These are phyloP conservation scores for Parmelia sp. DNA, from an alignment of 495 filamentous ascomycete species.

Conservation along the genomic window DNA sequence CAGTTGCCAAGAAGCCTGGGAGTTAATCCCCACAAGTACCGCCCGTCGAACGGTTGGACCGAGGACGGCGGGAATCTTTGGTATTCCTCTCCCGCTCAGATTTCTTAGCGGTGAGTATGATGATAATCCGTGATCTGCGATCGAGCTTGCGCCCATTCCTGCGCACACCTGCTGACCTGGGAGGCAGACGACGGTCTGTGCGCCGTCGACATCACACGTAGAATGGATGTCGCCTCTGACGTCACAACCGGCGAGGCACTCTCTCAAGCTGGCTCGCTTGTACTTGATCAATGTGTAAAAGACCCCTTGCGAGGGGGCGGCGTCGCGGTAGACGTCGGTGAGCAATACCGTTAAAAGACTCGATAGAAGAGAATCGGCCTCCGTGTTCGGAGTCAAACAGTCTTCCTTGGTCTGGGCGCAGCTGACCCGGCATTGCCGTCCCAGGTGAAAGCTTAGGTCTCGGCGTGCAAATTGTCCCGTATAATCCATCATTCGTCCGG, in stretches of 20 bases:
- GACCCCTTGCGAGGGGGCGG: neutral
- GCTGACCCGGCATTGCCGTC: neutral
- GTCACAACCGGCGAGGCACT: neutral
- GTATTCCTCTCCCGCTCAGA: conserved; percentile 1
- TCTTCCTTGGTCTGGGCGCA: neutral
- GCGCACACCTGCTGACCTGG: neutral
- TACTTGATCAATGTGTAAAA: neutral
- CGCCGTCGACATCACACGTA: neutral
- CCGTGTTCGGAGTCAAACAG: neutral
- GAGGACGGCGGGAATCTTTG: neutral
- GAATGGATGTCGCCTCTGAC: neutral
- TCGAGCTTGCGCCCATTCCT: neutral
- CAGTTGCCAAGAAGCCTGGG: conserved; percentile 6
- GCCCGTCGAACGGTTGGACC: neutral
- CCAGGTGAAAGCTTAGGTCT: neutral
- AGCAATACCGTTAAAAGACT: neutral
- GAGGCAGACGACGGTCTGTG: conserved; percentile 1
- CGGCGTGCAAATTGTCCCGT: neutral
- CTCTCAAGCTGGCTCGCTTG: neutral
- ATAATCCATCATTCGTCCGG: neutral
- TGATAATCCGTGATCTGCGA: neutral
- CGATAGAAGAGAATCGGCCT: neutral
- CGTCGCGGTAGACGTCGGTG: neutral
- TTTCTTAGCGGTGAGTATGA: conserved; percentile 2
- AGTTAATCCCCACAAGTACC: neutral